Conservation (phyloP, 2,329 filamentous ascomycete genomes). For the Plenodomus tracheiphilus region DNA sequence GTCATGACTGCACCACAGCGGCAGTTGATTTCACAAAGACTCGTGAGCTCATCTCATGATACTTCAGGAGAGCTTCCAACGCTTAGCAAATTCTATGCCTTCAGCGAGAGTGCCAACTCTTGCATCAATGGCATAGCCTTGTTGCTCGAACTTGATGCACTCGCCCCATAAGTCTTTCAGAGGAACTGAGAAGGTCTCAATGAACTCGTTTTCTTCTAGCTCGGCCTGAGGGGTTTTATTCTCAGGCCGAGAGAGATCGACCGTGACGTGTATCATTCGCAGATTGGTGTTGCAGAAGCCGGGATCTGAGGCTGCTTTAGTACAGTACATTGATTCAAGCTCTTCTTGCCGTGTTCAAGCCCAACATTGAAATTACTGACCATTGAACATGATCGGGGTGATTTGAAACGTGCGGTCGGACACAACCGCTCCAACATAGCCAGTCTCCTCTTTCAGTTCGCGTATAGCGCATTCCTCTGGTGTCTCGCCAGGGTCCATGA, state of each 20-base stretch:
- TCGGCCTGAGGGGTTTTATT: constrained; percentile 70
- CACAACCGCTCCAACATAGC: constrained; percentile 58
- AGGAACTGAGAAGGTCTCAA: constrained; percentile 74
- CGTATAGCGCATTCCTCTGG: constrained; percentile 61
- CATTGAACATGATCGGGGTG: constrained; percentile 50
- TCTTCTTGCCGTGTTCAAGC: neutral
- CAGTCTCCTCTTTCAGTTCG: constrained; percentile 67
- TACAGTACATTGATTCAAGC: neutral
- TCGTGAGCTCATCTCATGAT: neutral
- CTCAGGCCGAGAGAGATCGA: constrained; percentile 69
- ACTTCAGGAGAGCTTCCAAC: constrained; percentile 38
- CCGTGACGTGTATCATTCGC: constrained; percentile 70
- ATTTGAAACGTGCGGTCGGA: constrained; percentile 38
- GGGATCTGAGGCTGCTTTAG: constrained; percentile 34
- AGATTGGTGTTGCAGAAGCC: constrained; percentile 50
- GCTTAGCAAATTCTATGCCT: constrained; percentile 72
- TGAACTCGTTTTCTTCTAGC: constrained; percentile 80
- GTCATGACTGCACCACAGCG: no score
- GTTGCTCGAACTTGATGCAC: constrained; percentile 66
- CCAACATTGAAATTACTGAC: constrained; percentile 25
- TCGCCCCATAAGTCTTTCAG: constrained; percentile 66
- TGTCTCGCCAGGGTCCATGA: constrained; percentile 63
- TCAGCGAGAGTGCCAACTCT: constrained; percentile 77
- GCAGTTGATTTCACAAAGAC: no score
- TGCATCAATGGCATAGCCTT: constrained; percentile 79